A percentile compares a stretch with the other conserved stretches of the same genome.
These are phyloP conservation scores for Neurospora crassa DNA, from an alignment of 2,329 filamentous ascomycete genomes.

Conservation along the genomic window DNA sequence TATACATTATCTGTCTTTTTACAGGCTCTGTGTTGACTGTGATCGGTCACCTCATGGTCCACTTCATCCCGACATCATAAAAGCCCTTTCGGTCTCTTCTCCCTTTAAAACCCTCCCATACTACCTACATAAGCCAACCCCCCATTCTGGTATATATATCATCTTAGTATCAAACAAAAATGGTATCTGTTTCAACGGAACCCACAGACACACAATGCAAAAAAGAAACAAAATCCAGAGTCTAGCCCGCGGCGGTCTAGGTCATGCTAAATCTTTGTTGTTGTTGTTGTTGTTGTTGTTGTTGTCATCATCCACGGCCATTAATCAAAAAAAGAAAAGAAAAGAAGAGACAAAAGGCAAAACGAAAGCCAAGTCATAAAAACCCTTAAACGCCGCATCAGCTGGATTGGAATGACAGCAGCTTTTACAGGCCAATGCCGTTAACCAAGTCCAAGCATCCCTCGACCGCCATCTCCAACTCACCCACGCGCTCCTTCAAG, in stretches of 20 bases:
- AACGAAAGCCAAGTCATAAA: conserved; percentile 1
- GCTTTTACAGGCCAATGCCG: conserved; percentile 35
- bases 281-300: neutral
- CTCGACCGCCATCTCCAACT: conserved; percentile 51
- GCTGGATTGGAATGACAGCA: neutral
- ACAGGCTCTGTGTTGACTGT: neutral
- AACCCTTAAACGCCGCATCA: conserved; percentile 1
- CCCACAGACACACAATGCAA: conserved; percentile 1
- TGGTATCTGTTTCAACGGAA: neutral
- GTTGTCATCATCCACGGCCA: neutral
- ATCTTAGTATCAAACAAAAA: neutral
- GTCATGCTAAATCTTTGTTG: neutral
- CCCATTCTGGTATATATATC: neutral
- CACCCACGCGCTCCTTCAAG: conserved; percentile 48
- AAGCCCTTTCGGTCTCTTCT: neutral
- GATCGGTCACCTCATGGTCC: neutral
- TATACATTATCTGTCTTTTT: neutral
- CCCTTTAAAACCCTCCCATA: neutral
- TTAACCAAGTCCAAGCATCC: conserved; percentile 51
- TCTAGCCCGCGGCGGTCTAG: neutral
- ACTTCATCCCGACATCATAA: neutral
- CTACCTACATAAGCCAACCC: neutral
- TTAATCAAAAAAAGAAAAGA: neutral
- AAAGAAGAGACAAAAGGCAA: neutral
- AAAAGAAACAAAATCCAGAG: neutral